Base-by-base conservation (phyloP, 148 eudicot genomes). In the Rhododendron mucronatum region DNA sequence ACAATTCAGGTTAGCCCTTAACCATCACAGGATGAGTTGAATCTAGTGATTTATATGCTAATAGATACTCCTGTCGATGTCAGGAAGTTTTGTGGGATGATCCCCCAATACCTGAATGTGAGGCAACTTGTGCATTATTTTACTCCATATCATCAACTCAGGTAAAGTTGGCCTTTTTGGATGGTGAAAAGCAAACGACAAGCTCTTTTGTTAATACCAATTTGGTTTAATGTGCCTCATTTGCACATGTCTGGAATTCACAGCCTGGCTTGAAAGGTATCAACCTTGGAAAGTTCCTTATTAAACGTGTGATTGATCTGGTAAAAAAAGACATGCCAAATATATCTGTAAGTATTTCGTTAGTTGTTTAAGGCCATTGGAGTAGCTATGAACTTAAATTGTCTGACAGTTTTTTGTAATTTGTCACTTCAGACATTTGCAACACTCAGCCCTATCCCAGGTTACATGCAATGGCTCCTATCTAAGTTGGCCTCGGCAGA, bases 141-240 rank as follows among this genome's bases (percentile, higher is more conserved):
- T 97, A 97, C 90, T 97, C 99, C 45, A 97, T 97, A 84, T 97
- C 99, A 37, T 95, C 99, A 78, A 93, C 96, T 84, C 99, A 97
- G 92, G 99, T 97, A 88, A 89, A 78, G 50, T 67, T 61, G 57
- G 33, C 26, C 55, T 37, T 83, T 37, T 76, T 53, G n/a, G 7
- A 53, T 81, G 13, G 69, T 30, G 33, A 86, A 18, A 50, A 48
- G 44, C 61, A 76, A 59, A 35, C n/a, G 45, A 44, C 10, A 55
- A 86, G 61, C 63, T 61, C 83, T 79, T 41, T 63, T 80, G 11
- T 63, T 23, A 45, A 15, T 65, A 30, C 0, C 35, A 51, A 51
- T 86, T n/a, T 81, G 78, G 65, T 74, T 74, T 63, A 30, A 81
- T 16, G 69, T 87, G n/a, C 75, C 82, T 79, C 55, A 48, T 65